Evolutionary conservation across 179 eudicot genomes (phyloP).

Genomic region (Carnegiea gigantea): DNA sequence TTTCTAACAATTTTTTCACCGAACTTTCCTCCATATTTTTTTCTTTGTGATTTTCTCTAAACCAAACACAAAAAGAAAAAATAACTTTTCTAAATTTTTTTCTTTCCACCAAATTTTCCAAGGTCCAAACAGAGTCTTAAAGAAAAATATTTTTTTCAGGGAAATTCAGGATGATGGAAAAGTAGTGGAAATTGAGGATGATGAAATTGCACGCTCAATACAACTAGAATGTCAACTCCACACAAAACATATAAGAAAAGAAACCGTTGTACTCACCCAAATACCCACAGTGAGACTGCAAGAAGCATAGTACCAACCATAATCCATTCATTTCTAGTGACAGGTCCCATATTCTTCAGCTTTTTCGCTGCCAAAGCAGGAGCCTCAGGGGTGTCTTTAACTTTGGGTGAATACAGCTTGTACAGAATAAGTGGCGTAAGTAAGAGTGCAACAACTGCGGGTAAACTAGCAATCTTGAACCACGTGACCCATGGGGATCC

Average conservation of each 20-base stretch:
- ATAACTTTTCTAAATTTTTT: too few relatives aligned
- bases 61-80: too few relatives aligned
- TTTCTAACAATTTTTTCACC: too few relatives aligned
- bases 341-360: slow-evolving; percentile 72
- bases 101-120: too few relatives aligned
- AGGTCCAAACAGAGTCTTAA: too few relatives aligned
- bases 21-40: too few relatives aligned
- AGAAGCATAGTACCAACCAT: slow-evolving; percentile 85
- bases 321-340: slow-evolving; percentile 73
- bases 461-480: slow-evolving; percentile 70
- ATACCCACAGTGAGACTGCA: slow-evolving; percentile 75
- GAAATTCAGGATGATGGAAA: neutral
- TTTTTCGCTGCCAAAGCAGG: slow-evolving; percentile 68
- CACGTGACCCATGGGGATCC: slow-evolving; percentile 70
- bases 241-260: neutral
- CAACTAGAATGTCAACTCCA: neutral
- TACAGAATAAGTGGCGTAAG: slow-evolving; percentile 61
- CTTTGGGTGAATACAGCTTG: slow-evolving; percentile 72
- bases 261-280: slow-evolving; percentile 47
- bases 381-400: slow-evolving; percentile 76
- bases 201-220: slow-evolving; percentile 4
- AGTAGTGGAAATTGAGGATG: neutral
- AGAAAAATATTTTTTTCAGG: neutral
- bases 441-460: slow-evolving; percentile 56
- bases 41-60: too few relatives aligned